Evolutionary conservation across 106 monocot genomes (phyloP).

Genomic region (Acorus calamus): DNA sequence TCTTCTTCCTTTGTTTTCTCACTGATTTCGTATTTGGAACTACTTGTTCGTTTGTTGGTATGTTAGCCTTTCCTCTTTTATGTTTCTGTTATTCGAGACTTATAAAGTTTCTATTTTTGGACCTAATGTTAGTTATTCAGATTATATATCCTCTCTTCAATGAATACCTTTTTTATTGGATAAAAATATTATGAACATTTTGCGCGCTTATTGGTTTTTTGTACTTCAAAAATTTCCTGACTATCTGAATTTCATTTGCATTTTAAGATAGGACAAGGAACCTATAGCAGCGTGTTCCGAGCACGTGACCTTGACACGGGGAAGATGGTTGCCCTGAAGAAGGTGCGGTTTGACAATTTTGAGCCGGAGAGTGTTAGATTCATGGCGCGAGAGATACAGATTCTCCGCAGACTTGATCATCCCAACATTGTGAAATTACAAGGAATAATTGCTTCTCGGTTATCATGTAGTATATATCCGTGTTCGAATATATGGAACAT

Average conservation of each 20-base stretch:
- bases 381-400: slow-evolving; percentile 71
- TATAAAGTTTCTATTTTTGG: not conserved
- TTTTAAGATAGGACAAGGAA: slow-evolving; percentile 70
- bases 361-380: slow-evolving; percentile 73
- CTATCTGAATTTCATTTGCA: slow-evolving; percentile 2
- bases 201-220: no score
- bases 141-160: no score
- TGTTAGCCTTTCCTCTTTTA: not conserved
- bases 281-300: slow-evolving; percentile 70
- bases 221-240: slow-evolving; percentile 2
- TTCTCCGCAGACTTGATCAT: slow-evolving; percentile 60
- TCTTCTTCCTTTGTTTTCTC: no score
- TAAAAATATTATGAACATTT: no score
- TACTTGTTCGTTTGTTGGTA: no score
- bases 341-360: slow-evolving; percentile 69
- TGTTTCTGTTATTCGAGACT: not conserved
- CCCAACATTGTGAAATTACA: slow-evolving; percentile 66
- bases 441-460: slow-evolving; percentile 50
- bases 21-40: no score
- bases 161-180: no score
- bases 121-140: no score
- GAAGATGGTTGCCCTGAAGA: slow-evolving; percentile 65
- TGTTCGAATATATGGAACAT: slow-evolving; percentile 80
- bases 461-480: slow-evolving; percentile 62
- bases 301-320: slow-evolving; percentile 56